Evolutionary conservation across 1,139 yeast species (phyloP).

Genomic region (Suhomyces terraborum): DNA sequence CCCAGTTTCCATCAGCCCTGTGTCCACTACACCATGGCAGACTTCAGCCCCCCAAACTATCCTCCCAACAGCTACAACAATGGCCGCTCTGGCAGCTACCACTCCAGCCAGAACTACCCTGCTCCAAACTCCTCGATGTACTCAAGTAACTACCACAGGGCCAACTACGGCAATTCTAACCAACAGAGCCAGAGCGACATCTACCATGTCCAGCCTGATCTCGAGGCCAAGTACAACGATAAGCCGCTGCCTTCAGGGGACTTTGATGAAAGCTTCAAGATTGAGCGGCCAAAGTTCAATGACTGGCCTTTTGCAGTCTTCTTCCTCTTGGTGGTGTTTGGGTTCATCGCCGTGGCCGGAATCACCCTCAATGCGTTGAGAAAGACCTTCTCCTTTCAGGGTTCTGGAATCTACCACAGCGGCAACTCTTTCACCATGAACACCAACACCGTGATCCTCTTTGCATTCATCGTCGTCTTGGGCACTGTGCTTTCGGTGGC

Average conservation of each 20-base stretch:
- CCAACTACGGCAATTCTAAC: too few species aligned
- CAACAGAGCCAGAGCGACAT: slow-evolving; percentile 11
- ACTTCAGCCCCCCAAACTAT: slow-evolving; percentile 11
- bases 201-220: slow-evolving; percentile 23
- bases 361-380: slow-evolving; percentile 68
- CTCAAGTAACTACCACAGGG: too few species aligned
- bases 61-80: slow-evolving; percentile 5
- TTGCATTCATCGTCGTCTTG: slow-evolving; percentile 65
- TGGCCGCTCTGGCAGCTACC: not conserved
- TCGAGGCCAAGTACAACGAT: slow-evolving; percentile 32
- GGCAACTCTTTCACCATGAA: slow-evolving; percentile 60
- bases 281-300: slow-evolving; percentile 65
- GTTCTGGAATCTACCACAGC: slow-evolving; percentile 65
- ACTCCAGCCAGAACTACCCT: slow-evolving; percentile 2
- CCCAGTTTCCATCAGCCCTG: not conserved
- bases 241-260: slow-evolving; percentile 38
- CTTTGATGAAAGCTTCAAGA: slow-evolving; percentile 68
- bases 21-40: slow-evolving; percentile 4
- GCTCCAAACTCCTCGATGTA: slow-evolving; percentile 2
- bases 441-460: slow-evolving; percentile 71
- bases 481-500: slow-evolving; percentile 59
- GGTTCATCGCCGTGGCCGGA: slow-evolving; percentile 72
- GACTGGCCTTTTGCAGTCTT: slow-evolving; percentile 74
- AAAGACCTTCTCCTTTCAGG: slow-evolving; percentile 54
- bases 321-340: slow-evolving; percentile 61